Conservation (phyloP, 805 yeast species). For the Suhomyces sp. region DNA sequence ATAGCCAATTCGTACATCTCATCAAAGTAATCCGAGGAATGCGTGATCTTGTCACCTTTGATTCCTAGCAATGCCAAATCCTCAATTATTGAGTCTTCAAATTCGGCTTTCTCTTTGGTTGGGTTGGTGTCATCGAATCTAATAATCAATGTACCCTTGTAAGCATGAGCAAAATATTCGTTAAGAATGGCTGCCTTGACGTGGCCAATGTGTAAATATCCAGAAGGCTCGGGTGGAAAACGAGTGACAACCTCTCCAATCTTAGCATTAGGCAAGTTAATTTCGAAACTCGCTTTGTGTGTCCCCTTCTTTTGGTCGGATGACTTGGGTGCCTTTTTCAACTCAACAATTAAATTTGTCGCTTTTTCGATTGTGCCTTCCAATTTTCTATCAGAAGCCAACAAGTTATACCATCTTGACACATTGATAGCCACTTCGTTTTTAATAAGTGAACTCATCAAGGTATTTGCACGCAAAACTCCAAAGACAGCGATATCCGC, state of each 20-base stretch:
- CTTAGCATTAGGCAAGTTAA: constrained; percentile 85
- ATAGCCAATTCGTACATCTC: constrained; percentile 85
- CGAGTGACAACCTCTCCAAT: constrained; percentile 96
- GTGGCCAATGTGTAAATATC: constrained; percentile 97
- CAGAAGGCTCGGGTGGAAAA: constrained; percentile 99
- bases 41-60: constrained; percentile 84
- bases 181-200: constrained; percentile 97
- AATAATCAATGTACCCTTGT: constrained; percentile 93
- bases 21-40: constrained; percentile 91
- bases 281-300: constrained; percentile 93
- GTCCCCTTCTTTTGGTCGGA: constrained; percentile 63
- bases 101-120: constrained; percentile 91
- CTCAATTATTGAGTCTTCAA: constrained; percentile 89
- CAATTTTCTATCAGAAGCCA: constrained; percentile 65
- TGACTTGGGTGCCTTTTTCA: constrained; percentile 64
- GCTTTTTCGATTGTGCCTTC: constrained; percentile 68
- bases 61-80: constrained; percentile 88
- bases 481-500: constrained; percentile 97
- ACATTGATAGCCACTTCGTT: constrained; percentile 80
- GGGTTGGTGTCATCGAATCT: constrained; percentile 99
- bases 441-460: constrained; percentile 87
- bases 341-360: constrained; percentile 66
- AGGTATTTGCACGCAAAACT: constrained; percentile 85
- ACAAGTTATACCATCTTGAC: constrained; percentile 87
- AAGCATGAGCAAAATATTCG: constrained; percentile 92